Conservation (phyloP, 2,329 filamentous ascomycete species). For the Xylaria sp. region DNA sequence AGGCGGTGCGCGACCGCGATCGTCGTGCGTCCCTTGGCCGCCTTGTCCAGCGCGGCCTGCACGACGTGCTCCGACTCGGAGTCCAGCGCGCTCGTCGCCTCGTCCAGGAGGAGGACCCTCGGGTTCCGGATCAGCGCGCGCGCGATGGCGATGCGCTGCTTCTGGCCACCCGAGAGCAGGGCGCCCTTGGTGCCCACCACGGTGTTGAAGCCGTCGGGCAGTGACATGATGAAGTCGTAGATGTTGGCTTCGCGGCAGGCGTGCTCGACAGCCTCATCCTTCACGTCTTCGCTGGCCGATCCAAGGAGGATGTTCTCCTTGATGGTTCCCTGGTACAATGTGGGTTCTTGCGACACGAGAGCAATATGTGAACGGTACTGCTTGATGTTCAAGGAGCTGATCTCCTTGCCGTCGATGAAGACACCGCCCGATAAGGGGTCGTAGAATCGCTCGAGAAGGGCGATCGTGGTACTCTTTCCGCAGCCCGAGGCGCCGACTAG, state of each 20-base stretch:
- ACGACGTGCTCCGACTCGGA: conserved; percentile 82
- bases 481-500: conserved; percentile 95
- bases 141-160: conserved; percentile 93
- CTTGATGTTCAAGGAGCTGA: conserved; percentile 82
- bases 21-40: conserved; percentile 85
- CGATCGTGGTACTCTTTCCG: conserved; percentile 94
- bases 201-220: conserved; percentile 87
- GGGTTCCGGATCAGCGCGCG: conserved; percentile 91
- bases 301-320: conserved; percentile 90
- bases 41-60: conserved; percentile 81
- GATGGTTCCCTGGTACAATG: conserved; percentile 92
- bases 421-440: conserved; percentile 84
- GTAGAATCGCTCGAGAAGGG: conserved; percentile 92
- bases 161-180: conserved; percentile 89
- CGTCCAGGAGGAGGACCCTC: conserved; percentile 84
- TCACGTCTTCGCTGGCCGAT: conserved; percentile 70
- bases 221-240: conserved; percentile 87
- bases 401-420: conserved; percentile 83
- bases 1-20: conserved; percentile 94
- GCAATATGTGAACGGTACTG: conserved; percentile 86
- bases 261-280: conserved; percentile 77
- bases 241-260: conserved; percentile 93
- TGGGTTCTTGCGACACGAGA: conserved; percentile 93
- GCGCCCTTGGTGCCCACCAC: conserved; percentile 87
- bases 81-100: conserved; percentile 82